Evolutionary conservation across 1,139 yeast species (phyloP).

Genomic region (Candida sp.): DNA sequence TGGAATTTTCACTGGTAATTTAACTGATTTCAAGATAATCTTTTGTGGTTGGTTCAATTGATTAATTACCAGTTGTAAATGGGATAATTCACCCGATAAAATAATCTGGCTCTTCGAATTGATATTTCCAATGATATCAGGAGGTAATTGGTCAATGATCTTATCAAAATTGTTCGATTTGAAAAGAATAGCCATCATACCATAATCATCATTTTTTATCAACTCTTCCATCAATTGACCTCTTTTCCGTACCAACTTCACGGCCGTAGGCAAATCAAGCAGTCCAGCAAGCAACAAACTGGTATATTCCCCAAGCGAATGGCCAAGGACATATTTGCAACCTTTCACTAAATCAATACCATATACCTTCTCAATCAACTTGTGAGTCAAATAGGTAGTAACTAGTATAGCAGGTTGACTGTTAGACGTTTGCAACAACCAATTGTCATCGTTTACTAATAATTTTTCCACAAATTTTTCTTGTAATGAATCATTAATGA

Average conservation of each 20-base stretch:
- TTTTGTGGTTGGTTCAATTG: conserved; percentile 14
- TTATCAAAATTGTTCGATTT: conserved; percentile 15
- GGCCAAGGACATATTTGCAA: conserved; percentile 43
- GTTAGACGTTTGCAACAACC: conserved; percentile 40
- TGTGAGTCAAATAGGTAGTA: conserved; percentile 37
- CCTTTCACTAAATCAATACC: conserved; percentile 19
- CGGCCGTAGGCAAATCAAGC: conserved; percentile 37
- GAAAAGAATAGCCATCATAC: conserved; percentile 38
- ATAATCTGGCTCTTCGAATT: conserved; percentile 43
- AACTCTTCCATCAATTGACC: conserved; percentile 49
- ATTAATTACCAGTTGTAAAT: conserved; percentile 15
- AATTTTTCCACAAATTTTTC: conserved; percentile 36
- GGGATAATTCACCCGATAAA: conserved; percentile 35
- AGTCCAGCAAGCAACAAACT: conserved; percentile 44
- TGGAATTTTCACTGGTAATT: conserved; percentile 50
- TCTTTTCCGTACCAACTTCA: conserved; percentile 45
- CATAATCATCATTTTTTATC: conserved; percentile 16
- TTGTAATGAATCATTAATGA: conserved; percentile 64
- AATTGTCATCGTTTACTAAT: conserved; percentile 11
- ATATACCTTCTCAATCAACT: conserved; percentile 20
- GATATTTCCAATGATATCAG: conserved; percentile 35
- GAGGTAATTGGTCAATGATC: conserved; percentile 12
- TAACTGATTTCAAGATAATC: conserved; percentile 20
- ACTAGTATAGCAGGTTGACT: conserved; percentile 64
- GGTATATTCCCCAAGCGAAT: conserved; percentile 58